A percentile compares a stretch with the other conserved stretches of the same genome.
These are phyloP conservation scores for Pichia nanzhaoensis DNA, from an alignment of 805 yeast genomes.

Conservation along the genomic window DNA sequence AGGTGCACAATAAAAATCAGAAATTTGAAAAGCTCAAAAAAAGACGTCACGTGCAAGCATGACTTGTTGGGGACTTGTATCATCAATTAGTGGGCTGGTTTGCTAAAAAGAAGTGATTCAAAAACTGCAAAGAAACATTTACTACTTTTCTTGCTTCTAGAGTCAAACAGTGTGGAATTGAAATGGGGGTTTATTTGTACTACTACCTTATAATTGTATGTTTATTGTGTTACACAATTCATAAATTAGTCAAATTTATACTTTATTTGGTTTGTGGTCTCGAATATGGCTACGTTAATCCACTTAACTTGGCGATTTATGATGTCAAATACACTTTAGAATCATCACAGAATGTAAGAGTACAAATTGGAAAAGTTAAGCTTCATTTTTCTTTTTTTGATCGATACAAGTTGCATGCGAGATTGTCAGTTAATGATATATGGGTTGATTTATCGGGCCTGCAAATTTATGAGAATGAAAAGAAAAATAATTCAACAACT, in stretches of 20 bases:
- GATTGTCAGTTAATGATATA: background rate
- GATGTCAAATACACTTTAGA: background rate
- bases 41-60: no score
- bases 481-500: background rate
- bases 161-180: no score
- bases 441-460: background rate
- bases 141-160: no score
- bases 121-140: no score
- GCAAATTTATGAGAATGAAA: background rate
- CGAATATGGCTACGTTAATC: constrained; percentile 5
- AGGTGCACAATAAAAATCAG: no score
- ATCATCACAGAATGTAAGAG: background rate
- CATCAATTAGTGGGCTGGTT: no score
- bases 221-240: background rate
- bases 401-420: background rate
- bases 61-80: no score
- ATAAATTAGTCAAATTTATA: background rate
- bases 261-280: constrained; percentile 2
- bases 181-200: background rate
- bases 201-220: background rate
- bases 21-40: no score
- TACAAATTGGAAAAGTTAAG: constrained; percentile 2
- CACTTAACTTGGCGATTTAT: constrained; percentile 6
- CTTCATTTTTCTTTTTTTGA: constrained; percentile 8
- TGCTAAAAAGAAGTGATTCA: no score